A percentile compares a stretch with the other conserved stretches of the same genome.
Evolutionary conservation across 257 asterid genomes (phyloP).

Genomic region (Petunia axillaris): DNA sequence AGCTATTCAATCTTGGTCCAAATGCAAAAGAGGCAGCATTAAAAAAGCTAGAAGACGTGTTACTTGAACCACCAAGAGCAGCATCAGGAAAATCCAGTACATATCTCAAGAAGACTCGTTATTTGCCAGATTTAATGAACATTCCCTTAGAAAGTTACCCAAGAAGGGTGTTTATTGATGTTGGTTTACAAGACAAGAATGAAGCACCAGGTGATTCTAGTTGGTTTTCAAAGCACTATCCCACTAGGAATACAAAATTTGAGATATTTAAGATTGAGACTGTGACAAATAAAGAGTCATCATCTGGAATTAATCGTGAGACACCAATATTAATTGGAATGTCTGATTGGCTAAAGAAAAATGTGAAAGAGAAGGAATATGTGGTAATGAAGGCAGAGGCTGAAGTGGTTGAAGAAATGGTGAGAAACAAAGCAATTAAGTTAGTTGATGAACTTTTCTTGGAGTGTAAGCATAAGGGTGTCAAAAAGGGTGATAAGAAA

Average conservation of each 20-base stretch:
- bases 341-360: slow-evolving; percentile 59
- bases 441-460: slow-evolving; percentile 77
- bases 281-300: slow-evolving; percentile 27
- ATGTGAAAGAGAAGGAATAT: slow-evolving; percentile 59
- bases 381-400: slow-evolving; percentile 94
- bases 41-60: slow-evolving; percentile 41
- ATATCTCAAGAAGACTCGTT: slow-evolving; percentile 37
- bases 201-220: slow-evolving; percentile 33
- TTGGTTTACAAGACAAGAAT: slow-evolving; percentile 8
- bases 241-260: slow-evolving; percentile 44
- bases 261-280: slow-evolving; percentile 46
- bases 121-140: slow-evolving; percentile 49
- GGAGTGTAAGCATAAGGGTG: slow-evolving; percentile 71
- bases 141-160: slow-evolving; percentile 44
- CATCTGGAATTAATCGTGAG: not conserved
- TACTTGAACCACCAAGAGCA: slow-evolving; percentile 51
- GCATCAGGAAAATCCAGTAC: slow-evolving; percentile 43
- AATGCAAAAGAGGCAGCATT: slow-evolving; percentile 36
- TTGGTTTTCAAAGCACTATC: slow-evolving; percentile 57
- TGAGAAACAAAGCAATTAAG: slow-evolving; percentile 48
- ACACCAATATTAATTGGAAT: slow-evolving; percentile 35
- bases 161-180: slow-evolving; percentile 48
- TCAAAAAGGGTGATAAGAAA: slow-evolving; percentile 35
- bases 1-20: not conserved
- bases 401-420: slow-evolving; percentile 70